Conservation (phyloP, 2,329 filamentous ascomycete genomes). For the Ascochyta viciae-villosae region DNA sequence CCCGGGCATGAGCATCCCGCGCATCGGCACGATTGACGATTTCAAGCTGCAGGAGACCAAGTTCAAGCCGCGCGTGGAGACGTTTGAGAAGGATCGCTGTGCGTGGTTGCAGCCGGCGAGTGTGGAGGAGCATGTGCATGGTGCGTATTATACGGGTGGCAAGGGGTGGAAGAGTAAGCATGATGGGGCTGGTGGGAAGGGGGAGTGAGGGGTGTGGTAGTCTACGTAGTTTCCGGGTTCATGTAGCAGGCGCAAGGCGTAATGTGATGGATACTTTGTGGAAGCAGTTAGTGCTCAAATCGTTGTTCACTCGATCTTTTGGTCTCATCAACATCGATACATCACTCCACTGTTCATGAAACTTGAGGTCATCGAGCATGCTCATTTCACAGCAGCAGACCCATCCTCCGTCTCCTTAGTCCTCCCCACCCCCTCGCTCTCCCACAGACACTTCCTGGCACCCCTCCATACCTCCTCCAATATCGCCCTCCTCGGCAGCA, state of each 20-base stretch:
- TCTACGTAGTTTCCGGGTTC: no score
- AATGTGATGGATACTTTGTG: no score
- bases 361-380: no score
- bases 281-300: no score
- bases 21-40: slow-evolving; percentile 69
- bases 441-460: slow-evolving; percentile 81
- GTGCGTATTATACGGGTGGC: slow-evolving; percentile 20
- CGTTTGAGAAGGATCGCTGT: slow-evolving; percentile 61
- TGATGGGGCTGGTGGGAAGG: slow-evolving; percentile 17
- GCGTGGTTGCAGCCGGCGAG: slow-evolving; percentile 50
- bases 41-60: slow-evolving; percentile 64
- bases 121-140: slow-evolving; percentile 18
- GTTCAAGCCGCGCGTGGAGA: slow-evolving; percentile 62
- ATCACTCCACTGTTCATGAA: no score
- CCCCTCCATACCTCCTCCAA: slow-evolving; percentile 92
- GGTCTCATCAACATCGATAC: no score
- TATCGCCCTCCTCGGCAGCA: slow-evolving; percentile 76
- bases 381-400: no score
- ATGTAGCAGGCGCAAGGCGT: no score
- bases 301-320: no score
- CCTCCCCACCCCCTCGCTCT: slow-evolving; percentile 46
- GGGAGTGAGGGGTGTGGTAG: neutral
- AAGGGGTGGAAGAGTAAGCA: slow-evolving; percentile 21
- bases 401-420: no score
- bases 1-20: slow-evolving; percentile 57